phyloP scores from a whole-genome alignment of 2,329 filamentous ascomycete genomes.

The Teratosphaeria gauchensis region DNA sequence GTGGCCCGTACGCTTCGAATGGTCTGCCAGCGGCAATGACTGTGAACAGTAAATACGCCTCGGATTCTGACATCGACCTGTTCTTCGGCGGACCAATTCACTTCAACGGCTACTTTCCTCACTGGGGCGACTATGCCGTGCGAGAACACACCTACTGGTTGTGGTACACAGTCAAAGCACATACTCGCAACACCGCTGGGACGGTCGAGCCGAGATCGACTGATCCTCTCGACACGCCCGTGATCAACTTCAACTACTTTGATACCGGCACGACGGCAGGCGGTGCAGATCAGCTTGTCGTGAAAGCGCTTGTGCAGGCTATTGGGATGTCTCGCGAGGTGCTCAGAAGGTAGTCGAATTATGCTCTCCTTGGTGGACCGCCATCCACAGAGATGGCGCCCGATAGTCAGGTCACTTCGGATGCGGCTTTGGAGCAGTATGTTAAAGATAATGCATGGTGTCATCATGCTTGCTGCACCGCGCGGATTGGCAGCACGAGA shows the following conservation, averaged over 20 bases:
- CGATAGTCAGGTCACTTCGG: not conserved
- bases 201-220: slow-evolving; percentile 50
- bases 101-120: slow-evolving; percentile 48
- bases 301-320: slow-evolving; percentile 31
- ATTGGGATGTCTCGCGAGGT: slow-evolving; percentile 10
- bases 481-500: slow-evolving; percentile 40
- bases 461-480: slow-evolving; percentile 49
- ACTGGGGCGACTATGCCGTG: slow-evolving; percentile 39
- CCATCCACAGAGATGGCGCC: slow-evolving; percentile 22
- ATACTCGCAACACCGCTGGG: slow-evolving; percentile 52
- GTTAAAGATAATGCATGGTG: not conserved
- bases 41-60: slow-evolving; percentile 27
- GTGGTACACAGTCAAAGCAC: slow-evolving; percentile 52
- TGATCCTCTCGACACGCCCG: slow-evolving; percentile 54
- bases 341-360: slow-evolving; percentile 26
- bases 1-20: slow-evolving; percentile 39
- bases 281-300: not conserved
- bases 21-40: slow-evolving; percentile 45
- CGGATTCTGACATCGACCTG: slow-evolving; percentile 40
- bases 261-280: slow-evolving; percentile 36
- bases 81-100: slow-evolving; percentile 47
- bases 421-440: not conserved
- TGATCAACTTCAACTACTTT: slow-evolving; percentile 54
- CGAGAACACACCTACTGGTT: slow-evolving; percentile 36
- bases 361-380: slow-evolving; percentile 30